Evolutionary conservation across 768 basidiomycete species (phyloP).

Genomic region (Hygrophoropsis aurantiaca): DNA sequence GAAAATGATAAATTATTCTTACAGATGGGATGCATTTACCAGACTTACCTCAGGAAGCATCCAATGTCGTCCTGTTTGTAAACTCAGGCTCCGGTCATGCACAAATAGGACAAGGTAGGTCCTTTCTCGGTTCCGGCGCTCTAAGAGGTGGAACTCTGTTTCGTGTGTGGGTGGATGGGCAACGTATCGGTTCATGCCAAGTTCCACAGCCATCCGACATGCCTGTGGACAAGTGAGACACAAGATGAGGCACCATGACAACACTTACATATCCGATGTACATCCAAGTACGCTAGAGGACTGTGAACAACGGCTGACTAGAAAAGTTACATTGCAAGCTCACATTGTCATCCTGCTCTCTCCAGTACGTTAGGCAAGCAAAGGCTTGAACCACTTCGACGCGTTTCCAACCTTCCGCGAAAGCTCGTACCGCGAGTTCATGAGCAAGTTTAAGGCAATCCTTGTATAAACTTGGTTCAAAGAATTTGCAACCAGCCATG

Average conservation of each 20-base stretch:
- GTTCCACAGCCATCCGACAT: slow-evolving; percentile 85
- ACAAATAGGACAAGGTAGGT: slow-evolving; percentile 86
- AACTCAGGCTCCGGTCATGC: slow-evolving; percentile 83
- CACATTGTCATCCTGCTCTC: slow-evolving; percentile 82
- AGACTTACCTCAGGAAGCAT: slow-evolving; percentile 72
- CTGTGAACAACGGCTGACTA: slow-evolving; percentile 12
- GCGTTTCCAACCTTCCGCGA: slow-evolving; percentile 74
- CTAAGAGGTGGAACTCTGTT: slow-evolving; percentile 61
- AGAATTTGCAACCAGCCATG: slow-evolving; percentile 85
- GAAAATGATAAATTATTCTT: slow-evolving; percentile 7
- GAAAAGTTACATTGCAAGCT: slow-evolving; percentile 19
- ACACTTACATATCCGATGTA: slow-evolving; percentile 79
- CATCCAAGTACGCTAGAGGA: slow-evolving; percentile 72
- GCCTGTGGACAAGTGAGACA: slow-evolving; percentile 44
- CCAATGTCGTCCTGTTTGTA: slow-evolving; percentile 84
- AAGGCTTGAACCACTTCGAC: slow-evolving; percentile 90
- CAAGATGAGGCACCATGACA: neutral
- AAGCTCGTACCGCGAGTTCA: slow-evolving; percentile 74
- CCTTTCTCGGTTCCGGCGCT: slow-evolving; percentile 82
- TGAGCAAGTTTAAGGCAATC: slow-evolving; percentile 71
- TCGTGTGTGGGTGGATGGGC: slow-evolving; percentile 56
- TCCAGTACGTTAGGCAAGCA: slow-evolving; percentile 88
- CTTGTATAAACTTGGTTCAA: slow-evolving; percentile 65
- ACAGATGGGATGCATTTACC: neutral
- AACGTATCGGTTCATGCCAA: slow-evolving; percentile 73